Evolutionary conservation across 441 rosid genomes (phyloP), one percentile per base, ranked within the genome.

Genomic region (Populus trichocarpa): DNA sequence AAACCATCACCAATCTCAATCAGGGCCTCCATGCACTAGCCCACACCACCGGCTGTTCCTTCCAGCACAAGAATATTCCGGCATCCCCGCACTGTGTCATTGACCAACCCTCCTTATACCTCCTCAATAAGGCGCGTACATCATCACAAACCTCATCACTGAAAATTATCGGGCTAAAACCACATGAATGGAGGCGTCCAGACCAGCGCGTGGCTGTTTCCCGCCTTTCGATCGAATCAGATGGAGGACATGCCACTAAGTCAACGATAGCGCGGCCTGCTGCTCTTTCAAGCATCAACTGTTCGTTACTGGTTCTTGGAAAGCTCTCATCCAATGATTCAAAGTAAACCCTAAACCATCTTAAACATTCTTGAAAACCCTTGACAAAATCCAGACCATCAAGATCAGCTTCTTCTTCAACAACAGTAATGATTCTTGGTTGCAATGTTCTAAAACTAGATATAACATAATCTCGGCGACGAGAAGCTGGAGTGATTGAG

Each of bases 61-160:
- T 92, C 94, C 97, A 96, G 61, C 92, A 84, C 76, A 96, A 85
- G 93, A 89, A 94, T 80, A 96, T 92, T 82, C 98, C 98, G 82
- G 89, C 88, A 36, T 90, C 90, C 20, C 86, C 75, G 50, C 90
- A 83, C 75, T 77, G 91, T 72, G 87, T 83, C 94, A 91, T 93
- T 61, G 94, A 86, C 99, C 98, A 95, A 14, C 97, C 94, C 72
- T 91, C 96, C 83, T 87, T 90, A 69, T 95, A 92, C 88, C 97
- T 91, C 86, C 97, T 89, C 85, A 95, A 81, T 87, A 95, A 81
- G 70, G 98, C 96, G 77, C 91, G 88, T 65, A 92, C 97, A 36
- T 95, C 99, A 77, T 93, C 99, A 32, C 90, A 84, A 66, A 95
- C 94, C 79, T 95, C 99, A 67, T 95, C 99, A 69, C 99, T 95